Evolutionary conservation across 2,329 filamentous ascomycete species (phyloP).

Genomic region (Microdochium paspali): DNA sequence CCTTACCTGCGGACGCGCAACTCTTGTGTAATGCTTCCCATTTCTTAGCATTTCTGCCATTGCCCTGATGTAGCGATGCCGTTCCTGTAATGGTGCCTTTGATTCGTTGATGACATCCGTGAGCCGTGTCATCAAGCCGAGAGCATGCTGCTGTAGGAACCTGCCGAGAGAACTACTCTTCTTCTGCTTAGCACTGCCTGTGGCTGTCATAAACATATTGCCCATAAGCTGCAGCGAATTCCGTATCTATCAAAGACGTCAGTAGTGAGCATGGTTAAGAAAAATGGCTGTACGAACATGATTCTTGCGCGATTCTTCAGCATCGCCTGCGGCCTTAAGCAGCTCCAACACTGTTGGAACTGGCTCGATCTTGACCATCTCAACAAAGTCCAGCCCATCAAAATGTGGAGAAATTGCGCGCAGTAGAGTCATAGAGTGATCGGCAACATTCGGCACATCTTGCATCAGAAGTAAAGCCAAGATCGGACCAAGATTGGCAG

Average conservation of each 20-base stretch:
- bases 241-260: slow-evolving; percentile 28
- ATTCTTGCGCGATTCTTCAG: slow-evolving; percentile 41
- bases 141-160: slow-evolving; percentile 75
- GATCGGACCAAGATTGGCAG: slow-evolving; percentile 46
- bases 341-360: slow-evolving; percentile 71
- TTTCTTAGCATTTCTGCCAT: slow-evolving; percentile 82
- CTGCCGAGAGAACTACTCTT: slow-evolving; percentile 51
- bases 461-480: slow-evolving; percentile 51
- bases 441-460: slow-evolving; percentile 47
- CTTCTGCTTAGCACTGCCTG: slow-evolving; percentile 33
- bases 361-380: slow-evolving; percentile 66
- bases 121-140: slow-evolving; percentile 79
- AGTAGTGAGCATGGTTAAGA: slow-evolving; percentile 9
- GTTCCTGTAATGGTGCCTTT: slow-evolving; percentile 49
- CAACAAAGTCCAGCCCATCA: slow-evolving; percentile 52
- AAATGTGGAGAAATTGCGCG: slow-evolving; percentile 63
- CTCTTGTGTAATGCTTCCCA: slow-evolving; percentile 62
- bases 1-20: slow-evolving; percentile 81
- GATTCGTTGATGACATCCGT: slow-evolving; percentile 70
- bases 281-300: slow-evolving; percentile 36
- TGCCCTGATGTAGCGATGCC: slow-evolving; percentile 67
- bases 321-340: slow-evolving; percentile 69
- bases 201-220: slow-evolving; percentile 26
- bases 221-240: slow-evolving; percentile 38
- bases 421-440: slow-evolving; percentile 59